Base-by-base conservation (phyloP, 352 stramenopile genomes). In the Phytophthora sp. region DNA sequence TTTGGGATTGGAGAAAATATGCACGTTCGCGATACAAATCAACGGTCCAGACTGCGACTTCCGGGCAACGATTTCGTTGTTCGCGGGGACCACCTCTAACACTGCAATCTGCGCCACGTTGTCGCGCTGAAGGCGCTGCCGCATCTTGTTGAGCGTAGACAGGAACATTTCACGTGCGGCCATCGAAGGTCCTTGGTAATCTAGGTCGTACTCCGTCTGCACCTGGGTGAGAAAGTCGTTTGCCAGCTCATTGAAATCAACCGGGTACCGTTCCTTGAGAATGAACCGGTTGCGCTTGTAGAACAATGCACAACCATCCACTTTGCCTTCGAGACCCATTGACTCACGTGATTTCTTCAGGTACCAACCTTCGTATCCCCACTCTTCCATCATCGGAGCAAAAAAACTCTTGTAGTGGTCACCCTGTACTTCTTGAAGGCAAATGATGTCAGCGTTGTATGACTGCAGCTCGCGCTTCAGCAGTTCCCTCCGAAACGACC, bases 1-100 rank as follows among this genome's bases (percentile, higher is more conserved):
- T 69, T 99, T 98, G 46, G 98, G 98, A 76, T 99, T 98, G 45
- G 93, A 98, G 70, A 99, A 99, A 24, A 99, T 86, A 84, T 99
- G 98, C 4, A 98, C 98, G 67, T 99, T 99, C 1, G 95, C 84
- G 57, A 99, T 88, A 71, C 96, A 99, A 11, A 99, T 73, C 56
- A 96, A 78, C 36, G 78, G 78, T 2, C 66, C 89, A 21, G 69
- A 82, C 47, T 79, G 77, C n/a, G 74, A 63, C 55, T 83, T 88
- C 24, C 80, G 69, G 15, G 72, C 66, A 63, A 74, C 35, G 1
- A 66, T 63, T 77, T 91, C 84, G 63, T 91, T 77, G 55, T 76
- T 91, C 18, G 88, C 39, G 26, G 96, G 91, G 44, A 98, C 89
- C 11, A 98, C 86, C 64, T 99, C 97, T 60, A 99, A 78, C 13